Evolutionary conservation across 352 stramenopile genomes (phyloP), one percentile per base, ranked within the genome.

Genomic region (Nannochloropsis limnetica): DNA sequence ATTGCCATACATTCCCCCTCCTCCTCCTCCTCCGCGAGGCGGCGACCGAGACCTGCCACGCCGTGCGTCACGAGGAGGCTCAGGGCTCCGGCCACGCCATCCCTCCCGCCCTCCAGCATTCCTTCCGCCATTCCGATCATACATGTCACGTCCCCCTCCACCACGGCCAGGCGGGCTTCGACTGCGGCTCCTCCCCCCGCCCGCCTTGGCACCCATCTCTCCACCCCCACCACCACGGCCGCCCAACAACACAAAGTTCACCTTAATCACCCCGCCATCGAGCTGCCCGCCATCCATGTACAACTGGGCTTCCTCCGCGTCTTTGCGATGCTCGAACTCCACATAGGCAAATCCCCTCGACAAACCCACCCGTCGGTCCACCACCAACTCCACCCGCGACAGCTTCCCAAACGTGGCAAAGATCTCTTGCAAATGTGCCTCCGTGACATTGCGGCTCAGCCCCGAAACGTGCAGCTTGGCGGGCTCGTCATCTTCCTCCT

Each of bases 271-370:
- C 2, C 22, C 68, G 23, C 81, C 81, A 80, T 83, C 81, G 2
- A 87, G 80, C 81, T 87, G 85, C 9, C 86, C 86, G 37, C 86
- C 86, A 68, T 88, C 86, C 17, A 88, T 79, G 68, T 88, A 87
- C 0, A 88, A 81, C 85, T 87, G 82, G 43, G 86, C 84, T 79
- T 87, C 80, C 81, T 88, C 86, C 44, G 86, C 86, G 45, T 88
- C 86, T 54, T 81, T 80, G 79, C 84, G 84, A 74, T 86, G 80
- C 68, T 81, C 54, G 81, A 85, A 88, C 67, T 85, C 82, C 43
- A 88, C 83, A 27, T 84, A 87, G 23, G 86, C 86, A 69, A 85
- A 85, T 14, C 85, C 85, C 81, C 83, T 86, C 28, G 84, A 83
- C 25, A 87, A 83, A 22, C 83, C 83, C 8, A 87, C 83, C 20